phyloP scores from a whole-genome alignment of 2,329 filamentous ascomycete genomes.

The Trichoderma koningiopsis region DNA sequence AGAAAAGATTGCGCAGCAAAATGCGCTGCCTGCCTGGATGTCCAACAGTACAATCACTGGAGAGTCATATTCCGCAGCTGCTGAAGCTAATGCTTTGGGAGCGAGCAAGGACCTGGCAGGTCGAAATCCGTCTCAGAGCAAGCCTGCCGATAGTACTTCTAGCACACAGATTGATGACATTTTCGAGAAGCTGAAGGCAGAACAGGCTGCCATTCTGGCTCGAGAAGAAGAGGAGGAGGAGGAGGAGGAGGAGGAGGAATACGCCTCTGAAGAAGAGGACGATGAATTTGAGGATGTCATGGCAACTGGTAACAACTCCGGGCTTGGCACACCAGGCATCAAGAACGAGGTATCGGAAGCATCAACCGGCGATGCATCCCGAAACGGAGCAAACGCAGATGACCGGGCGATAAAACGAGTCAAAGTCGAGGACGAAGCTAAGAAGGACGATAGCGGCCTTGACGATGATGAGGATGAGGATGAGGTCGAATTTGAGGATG shows the following conservation, averaged over 20 bases:
- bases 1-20: constrained; percentile 67
- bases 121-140: constrained; percentile 47
- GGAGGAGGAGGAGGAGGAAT: constrained; percentile 40
- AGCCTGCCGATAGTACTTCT: constrained; percentile 52
- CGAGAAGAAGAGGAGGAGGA: constrained; percentile 36
- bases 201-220: constrained; percentile 51
- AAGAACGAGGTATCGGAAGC: constrained; percentile 42
- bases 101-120: constrained; percentile 47
- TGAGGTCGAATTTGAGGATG: constrained; percentile 62
- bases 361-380: constrained; percentile 25
- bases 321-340: constrained; percentile 38
- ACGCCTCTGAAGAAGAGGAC: constrained; percentile 43
- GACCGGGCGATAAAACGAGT: constrained; percentile 60
- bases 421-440: constrained; percentile 57
- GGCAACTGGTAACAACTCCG: constrained; percentile 39
- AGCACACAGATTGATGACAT: constrained; percentile 65
- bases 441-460: constrained; percentile 46
- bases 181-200: constrained; percentile 66
- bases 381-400: constrained; percentile 40
- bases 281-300: constrained; percentile 55
- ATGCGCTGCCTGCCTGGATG: constrained; percentile 72
- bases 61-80: constrained; percentile 54
- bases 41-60: constrained; percentile 69
- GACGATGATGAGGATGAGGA: constrained; percentile 55
- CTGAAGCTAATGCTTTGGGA: constrained; percentile 30